These are phyloP conservation scores for Kwoniella sp. DNA, from an alignment of 768 basidiomycete species.

Conservation along the genomic window DNA sequence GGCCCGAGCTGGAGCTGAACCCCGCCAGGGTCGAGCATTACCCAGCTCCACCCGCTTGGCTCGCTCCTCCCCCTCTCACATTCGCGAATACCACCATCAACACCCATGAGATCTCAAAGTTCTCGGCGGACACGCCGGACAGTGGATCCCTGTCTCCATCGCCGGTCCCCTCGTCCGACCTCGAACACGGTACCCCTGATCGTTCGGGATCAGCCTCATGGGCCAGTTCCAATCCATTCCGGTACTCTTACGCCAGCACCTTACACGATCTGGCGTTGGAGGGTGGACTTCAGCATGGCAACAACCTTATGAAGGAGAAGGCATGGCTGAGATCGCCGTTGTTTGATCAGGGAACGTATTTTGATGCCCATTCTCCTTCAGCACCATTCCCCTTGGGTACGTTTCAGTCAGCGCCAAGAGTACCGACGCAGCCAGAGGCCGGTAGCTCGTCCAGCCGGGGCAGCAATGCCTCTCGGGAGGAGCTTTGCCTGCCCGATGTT, in stretches of 20 bases:
- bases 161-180: constrained; percentile 3
- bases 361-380: constrained; percentile 9
- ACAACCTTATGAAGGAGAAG: constrained; percentile 26
- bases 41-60: constrained; percentile 10
- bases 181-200: constrained; percentile 8
- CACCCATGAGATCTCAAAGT: too few relatives aligned
- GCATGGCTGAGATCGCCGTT: constrained; percentile 27
- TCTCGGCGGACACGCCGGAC: too few relatives aligned
- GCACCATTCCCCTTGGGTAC: constrained; percentile 6
- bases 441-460: neutral
- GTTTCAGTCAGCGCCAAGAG: constrained; percentile 2
- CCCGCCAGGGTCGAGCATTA: constrained; percentile 2
- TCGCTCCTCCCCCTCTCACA: constrained; percentile 1
- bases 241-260: constrained; percentile 34
- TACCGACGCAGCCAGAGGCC: neutral
- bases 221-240: constrained; percentile 8
- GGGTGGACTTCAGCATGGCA: constrained; percentile 16
- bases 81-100: neutral
- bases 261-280: constrained; percentile 34
- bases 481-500: neutral
- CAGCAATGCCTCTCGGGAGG: neutral
- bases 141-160: neutral
- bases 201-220: neutral
- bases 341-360: constrained; percentile 13
- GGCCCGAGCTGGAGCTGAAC: neutral